These are phyloP conservation scores for Cladophialophora carrionii DNA, from an alignment of 2,329 filamentous ascomycete species.

Conservation along the genomic window DNA sequence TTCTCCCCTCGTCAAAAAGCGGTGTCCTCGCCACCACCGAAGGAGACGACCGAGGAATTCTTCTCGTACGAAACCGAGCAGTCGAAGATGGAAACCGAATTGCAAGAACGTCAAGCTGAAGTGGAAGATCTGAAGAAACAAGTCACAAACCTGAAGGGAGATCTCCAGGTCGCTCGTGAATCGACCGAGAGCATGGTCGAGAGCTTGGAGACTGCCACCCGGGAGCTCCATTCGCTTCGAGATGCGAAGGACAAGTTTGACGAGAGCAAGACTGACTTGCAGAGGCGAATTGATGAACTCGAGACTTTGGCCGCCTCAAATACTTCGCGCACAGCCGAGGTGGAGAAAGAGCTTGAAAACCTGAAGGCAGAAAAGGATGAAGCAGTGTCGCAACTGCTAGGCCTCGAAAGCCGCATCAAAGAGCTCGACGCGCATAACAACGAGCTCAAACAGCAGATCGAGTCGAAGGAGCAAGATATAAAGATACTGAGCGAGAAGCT, in stretches of 20 bases:
- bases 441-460: conserved; percentile 37
- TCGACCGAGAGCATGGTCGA: conserved; percentile 67
- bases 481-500: conserved; percentile 40
- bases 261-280: conserved; percentile 47
- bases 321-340: conserved; percentile 39
- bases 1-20: conserved; percentile 47
- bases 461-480: conserved; percentile 36
- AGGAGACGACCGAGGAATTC: conserved; percentile 67
- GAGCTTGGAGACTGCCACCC: conserved; percentile 68
- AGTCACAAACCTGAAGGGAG: conserved; percentile 68
- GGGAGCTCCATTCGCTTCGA: conserved; percentile 62
- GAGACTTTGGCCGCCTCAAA: conserved; percentile 41
- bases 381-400: conserved; percentile 47
- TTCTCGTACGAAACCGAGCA: conserved; percentile 92
- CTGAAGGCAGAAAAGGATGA: conserved; percentile 47
- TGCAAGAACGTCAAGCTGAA: conserved; percentile 70
- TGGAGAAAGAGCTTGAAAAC: conserved; percentile 46
- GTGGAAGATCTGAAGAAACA: conserved; percentile 71
- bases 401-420: conserved; percentile 41
- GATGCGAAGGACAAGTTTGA: conserved; percentile 58
- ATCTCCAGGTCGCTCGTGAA: conserved; percentile 72
- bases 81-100: conserved; percentile 74
- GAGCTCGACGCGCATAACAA: conserved; percentile 39
- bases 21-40: conserved; percentile 41
- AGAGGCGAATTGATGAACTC: conserved; percentile 50